A percentile compares a stretch with the other conserved stretches of the same genome.
These are phyloP conservation scores for Salix viminalis DNA, from an alignment of 345 rosid species.

Conservation along the genomic window DNA sequence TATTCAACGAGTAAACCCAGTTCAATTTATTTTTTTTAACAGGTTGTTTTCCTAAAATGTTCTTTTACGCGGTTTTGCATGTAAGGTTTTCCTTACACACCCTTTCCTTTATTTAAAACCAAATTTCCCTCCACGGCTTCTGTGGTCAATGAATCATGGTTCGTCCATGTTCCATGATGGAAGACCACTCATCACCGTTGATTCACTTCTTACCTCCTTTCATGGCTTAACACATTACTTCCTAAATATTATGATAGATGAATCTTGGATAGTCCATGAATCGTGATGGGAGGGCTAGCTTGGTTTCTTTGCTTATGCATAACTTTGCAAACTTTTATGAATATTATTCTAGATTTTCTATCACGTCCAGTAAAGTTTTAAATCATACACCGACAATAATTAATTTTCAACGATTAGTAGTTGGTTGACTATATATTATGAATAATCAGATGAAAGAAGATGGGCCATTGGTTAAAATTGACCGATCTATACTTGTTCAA, in stretches of 20 bases:
- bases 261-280: not conserved
- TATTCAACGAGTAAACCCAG: not conserved
- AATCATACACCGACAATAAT: not conserved
- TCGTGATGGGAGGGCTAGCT: not conserved
- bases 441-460: not conserved
- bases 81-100: slow-evolving; percentile 2
- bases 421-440: too few relatives aligned
- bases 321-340: not conserved
- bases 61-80: slow-evolving; percentile 29
- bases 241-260: not conserved
- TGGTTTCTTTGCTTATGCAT: not conserved
- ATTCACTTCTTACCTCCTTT: too few relatives aligned
- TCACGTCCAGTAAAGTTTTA: not conserved
- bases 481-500: not conserved
- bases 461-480: not conserved
- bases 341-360: not conserved
- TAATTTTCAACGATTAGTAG: not conserved
- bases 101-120: not conserved
- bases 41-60: not conserved
- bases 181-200: not conserved
- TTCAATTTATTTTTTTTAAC: not conserved
- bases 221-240: not conserved
- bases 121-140: not conserved
- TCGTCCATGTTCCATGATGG: not conserved
- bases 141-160: not conserved